phyloP scores from a whole-genome alignment of 306 rosid species.

The Sicyos baderoa region DNA sequence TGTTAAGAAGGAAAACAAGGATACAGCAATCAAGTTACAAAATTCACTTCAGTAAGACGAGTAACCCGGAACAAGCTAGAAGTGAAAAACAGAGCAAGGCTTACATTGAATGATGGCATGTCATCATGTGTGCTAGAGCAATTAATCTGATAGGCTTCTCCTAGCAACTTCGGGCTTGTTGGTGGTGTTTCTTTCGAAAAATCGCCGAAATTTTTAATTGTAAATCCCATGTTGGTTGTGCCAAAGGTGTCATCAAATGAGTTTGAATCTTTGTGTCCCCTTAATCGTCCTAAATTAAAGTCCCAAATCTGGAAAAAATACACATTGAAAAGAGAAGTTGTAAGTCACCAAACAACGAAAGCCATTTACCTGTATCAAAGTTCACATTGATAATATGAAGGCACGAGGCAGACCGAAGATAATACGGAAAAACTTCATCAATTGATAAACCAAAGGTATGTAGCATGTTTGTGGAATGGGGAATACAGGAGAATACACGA shows the following conservation, averaged over 20 bases:
- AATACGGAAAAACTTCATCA: no score
- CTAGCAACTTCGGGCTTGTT: conserved; percentile 28
- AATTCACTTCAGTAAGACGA: not conserved
- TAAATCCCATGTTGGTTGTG: conserved; percentile 32
- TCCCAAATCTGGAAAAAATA: conserved; percentile 54
- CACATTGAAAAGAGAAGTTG: conserved; percentile 2
- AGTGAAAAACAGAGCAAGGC: conserved; percentile 17
- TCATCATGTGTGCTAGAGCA: conserved; percentile 33
- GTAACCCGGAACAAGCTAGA: not conserved
- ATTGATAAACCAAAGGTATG: not conserved
- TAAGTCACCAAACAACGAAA: not conserved
- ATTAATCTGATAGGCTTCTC: conserved; percentile 34
- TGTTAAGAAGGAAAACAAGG: not conserved
- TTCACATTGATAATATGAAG: not conserved
- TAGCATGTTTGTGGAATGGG: no score
- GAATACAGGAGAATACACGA: no score
- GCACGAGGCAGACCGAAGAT: not conserved
- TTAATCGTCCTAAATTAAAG: conserved; percentile 39
- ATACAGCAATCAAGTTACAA: not conserved
- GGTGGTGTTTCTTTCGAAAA: conserved; percentile 34
- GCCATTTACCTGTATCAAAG: not conserved
- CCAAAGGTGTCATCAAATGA: conserved; percentile 33
- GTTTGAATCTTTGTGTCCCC: conserved; percentile 35
- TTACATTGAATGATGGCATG: conserved; percentile 32
- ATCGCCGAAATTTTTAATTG: conserved; percentile 35